Evolutionary conservation across 768 basidiomycete genomes (phyloP), one percentile per base, ranked within the genome.

Genomic region (Pilatotrama ljubarskyi): DNA sequence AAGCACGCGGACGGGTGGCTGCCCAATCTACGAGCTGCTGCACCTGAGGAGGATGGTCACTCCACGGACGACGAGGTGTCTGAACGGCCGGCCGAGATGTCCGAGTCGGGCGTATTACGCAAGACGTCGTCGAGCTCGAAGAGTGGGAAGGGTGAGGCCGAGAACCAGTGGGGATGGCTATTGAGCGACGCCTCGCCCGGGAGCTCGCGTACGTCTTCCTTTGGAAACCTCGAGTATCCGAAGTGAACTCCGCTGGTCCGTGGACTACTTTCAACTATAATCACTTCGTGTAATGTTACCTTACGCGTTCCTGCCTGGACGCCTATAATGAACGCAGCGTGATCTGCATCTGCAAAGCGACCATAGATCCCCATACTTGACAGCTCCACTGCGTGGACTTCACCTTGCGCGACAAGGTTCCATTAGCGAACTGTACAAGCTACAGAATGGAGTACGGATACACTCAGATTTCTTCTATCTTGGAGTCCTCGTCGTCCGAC

Each of bases 381-480:
- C n/a, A n/a, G n/a, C n/a, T n/a, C n/a, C n/a, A n/a, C n/a, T n/a
- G n/a, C n/a, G n/a, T n/a, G n/a, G n/a, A n/a, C 29, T 32, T 32
- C 5, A 32, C 14, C 13, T 40, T n/a, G 38, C 38, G 6, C 4
- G 38, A 5, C 20, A 29, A 25, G 13, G 24, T 24, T n/a, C 24
- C 20, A 35, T 24, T 54, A 54, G 46, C 51, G 15, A n/a, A 14
- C 26, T 5, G 43, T 59, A 54, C 17, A 37, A 37, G 58, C 25
- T 59, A 59, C 58, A 59, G 29, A 17, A n/a, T 22, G 18, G 32
- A 14, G 20, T 7, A n/a, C 35, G 18, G 2, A 46, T 52, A 40
- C 55, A 38, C 40, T 66, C 56, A 93, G 44, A 94, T 81, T 74
- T 93, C 92, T 61, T 90, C 83, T 55, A 94, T 90, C 66, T 76